Evolutionary conservation across 2,329 filamentous ascomycete species (phyloP), one percentile per base, ranked within the genome.

Genomic region (Colletotrichum acutatum): DNA sequence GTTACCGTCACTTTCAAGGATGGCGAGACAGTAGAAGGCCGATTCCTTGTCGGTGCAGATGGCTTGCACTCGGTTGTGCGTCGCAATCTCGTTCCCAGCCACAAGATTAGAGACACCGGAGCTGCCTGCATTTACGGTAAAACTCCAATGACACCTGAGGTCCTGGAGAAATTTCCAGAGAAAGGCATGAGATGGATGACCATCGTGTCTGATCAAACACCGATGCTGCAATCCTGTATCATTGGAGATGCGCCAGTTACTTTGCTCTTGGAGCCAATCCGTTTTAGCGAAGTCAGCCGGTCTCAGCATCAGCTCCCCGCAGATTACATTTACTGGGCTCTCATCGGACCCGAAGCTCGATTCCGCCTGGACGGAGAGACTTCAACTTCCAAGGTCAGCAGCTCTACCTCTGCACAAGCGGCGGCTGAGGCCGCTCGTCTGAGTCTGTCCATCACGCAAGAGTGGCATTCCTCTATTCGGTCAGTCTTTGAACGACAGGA

Each of bases 151-250:
- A 85, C 86, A 0, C 89, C 90, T 9, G 46, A 19, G 2, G n/a
- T 54, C 0, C 92, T 92, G 82, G 89, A 87, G 74, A 85, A 79
- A 0, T 82, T 93, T 0, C 61, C 61, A 5, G 90, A 90, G 0
- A 90, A 92, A 78, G 91, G 91, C 2, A 90, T 93, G 90, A 91
- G 57, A 89, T 89, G 87, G 83, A 92, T 76, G 85, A 92, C 74
- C 53, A 68, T 90, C 2, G 69, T 88, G n/a, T 91, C 92, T 72
- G 91, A 91, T 2, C 92, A 90, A 90, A 92, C 90, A 88, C 93
- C 73, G 78, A 81, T 1, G 82, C 88, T 0, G 90, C 90, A 0
- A 90, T 91, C 75, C 84, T 90, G 88, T 78, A 81, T 86, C 8
- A 87, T 92, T 46, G 84, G 90, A 1, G 91, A 90, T 19, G 84